phyloP scores from a whole-genome alignment of 139 green algal genomes.

The Raphidocelis subcapitata region DNA sequence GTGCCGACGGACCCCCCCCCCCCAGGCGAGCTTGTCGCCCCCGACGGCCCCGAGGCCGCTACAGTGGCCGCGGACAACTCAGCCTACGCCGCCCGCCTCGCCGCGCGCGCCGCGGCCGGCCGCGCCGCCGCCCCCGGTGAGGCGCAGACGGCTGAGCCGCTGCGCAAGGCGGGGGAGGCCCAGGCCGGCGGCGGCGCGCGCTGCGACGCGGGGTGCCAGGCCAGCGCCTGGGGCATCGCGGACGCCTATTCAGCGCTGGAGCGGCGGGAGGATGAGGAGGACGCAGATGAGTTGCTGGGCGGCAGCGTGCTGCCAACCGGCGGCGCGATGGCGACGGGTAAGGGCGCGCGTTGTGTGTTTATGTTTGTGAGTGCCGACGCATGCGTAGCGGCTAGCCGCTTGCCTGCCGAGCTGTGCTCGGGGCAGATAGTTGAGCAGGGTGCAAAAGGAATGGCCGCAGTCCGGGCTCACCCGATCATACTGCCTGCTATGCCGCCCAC shows the following conservation, averaged over 20 bases:
- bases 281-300: conserved; percentile 13
- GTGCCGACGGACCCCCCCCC: no score
- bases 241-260: conserved; percentile 37
- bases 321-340: conserved; percentile 9
- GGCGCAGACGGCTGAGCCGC: conserved; percentile 44
- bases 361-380: no score
- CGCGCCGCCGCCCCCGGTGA: conserved; percentile 21
- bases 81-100: conserved; percentile 45
- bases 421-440: no score
- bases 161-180: conserved; percentile 54
- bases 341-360: neutral
- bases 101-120: conserved; percentile 31
- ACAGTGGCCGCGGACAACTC: conserved; percentile 47
- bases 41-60: conserved; percentile 49
- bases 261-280: conserved; percentile 5
- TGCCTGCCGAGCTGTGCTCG: no score
- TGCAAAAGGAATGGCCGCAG: no score
- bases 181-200: conserved; percentile 36
- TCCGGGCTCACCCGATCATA: no score
- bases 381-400: no score
- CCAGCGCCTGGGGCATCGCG: conserved; percentile 49
- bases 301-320: conserved; percentile 19
- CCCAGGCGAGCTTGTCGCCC: conserved; percentile 47
- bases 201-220: conserved; percentile 28
- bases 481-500: no score